Percentiles rank a stretch among this genome's conserved stretches.
Conservation (phyloP, 352 stramenopile genomes). For the Phytopythium ostracodes region DNA sequence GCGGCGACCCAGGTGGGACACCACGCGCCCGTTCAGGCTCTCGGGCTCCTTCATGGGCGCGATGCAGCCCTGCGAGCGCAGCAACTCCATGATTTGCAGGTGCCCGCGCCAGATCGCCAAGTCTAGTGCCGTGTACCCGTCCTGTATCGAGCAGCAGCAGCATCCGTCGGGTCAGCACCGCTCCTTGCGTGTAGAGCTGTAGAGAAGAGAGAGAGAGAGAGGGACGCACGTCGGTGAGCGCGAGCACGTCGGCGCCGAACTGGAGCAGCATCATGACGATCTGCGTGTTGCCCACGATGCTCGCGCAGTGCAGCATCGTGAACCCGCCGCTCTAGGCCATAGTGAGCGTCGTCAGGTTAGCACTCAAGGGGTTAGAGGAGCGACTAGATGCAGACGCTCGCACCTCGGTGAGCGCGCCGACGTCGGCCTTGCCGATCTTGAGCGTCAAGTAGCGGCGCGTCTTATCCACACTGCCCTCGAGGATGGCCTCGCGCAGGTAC, state of each 20-base stretch:
- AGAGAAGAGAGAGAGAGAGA: no score
- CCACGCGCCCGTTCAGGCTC: constrained; percentile 71
- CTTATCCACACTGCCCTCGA: constrained; percentile 81
- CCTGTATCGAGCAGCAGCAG: constrained; percentile 23
- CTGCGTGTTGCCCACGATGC: constrained; percentile 74
- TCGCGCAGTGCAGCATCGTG: constrained; percentile 76
- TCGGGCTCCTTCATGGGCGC: constrained; percentile 86
- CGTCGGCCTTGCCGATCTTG: constrained; percentile 81
- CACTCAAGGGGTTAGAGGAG: no score
- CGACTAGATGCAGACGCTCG: no score
- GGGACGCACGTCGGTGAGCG: constrained; percentile 66
- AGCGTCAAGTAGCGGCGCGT: constrained; percentile 74
- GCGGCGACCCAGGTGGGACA: constrained; percentile 60
- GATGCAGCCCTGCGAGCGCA: constrained; percentile 76
- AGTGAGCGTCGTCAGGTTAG: no score
- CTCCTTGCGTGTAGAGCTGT: no score
- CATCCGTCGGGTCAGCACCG: neutral
- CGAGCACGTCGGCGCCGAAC: constrained; percentile 67
- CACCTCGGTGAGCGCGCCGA: constrained; percentile 69
- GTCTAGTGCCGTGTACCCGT: constrained; percentile 78
- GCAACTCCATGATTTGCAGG: constrained; percentile 77
- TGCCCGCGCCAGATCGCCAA: constrained; percentile 80
- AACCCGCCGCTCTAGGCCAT: constrained; percentile 75
- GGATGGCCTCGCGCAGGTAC: constrained; percentile 78
- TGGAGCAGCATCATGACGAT: constrained; percentile 88